Conservation (phyloP, 331 rosid species). For the Acacia pycnantha region DNA sequence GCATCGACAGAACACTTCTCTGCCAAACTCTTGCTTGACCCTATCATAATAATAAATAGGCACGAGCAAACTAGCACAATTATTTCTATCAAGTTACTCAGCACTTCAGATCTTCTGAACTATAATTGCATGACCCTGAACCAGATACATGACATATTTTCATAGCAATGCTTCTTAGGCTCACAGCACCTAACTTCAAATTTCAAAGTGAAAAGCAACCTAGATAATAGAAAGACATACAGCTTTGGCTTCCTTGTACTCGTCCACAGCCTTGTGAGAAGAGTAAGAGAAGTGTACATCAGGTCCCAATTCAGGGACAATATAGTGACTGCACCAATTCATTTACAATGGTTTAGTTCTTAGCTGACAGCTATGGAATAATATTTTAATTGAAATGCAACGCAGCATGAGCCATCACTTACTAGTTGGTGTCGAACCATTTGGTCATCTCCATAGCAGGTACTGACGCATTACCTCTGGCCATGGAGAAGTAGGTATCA, state of each 20-base stretch:
- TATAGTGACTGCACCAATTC: slow-evolving; percentile 73
- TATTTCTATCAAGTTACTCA: background rate
- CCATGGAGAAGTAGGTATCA: slow-evolving; percentile 95
- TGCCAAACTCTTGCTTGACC: background rate
- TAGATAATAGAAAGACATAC: slow-evolving; percentile 45
- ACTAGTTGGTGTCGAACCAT: slow-evolving; percentile 99
- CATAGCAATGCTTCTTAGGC: slow-evolving; percentile 13
- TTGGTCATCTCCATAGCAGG: slow-evolving; percentile 99
- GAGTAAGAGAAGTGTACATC: slow-evolving; percentile 75
- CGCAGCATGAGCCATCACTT: slow-evolving; percentile 34
- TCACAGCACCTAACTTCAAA: background rate
- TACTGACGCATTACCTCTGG: slow-evolving; percentile 83
- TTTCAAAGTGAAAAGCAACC: slow-evolving; percentile 4
- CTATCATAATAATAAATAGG: background rate
- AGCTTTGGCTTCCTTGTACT: slow-evolving; percentile 97
- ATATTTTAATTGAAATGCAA: background rate
- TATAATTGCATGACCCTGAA: background rate
- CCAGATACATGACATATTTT: background rate
- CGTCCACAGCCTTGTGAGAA: slow-evolving; percentile 93
- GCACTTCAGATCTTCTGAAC: background rate
- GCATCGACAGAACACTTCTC: background rate
- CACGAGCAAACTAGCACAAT: background rate
- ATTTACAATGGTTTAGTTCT: slow-evolving; percentile 1
- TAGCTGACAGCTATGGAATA: background rate
- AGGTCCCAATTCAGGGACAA: slow-evolving; percentile 94